These are phyloP conservation scores for Russula olivacea DNA, from an alignment of 768 basidiomycete genomes.

Conservation along the genomic window DNA sequence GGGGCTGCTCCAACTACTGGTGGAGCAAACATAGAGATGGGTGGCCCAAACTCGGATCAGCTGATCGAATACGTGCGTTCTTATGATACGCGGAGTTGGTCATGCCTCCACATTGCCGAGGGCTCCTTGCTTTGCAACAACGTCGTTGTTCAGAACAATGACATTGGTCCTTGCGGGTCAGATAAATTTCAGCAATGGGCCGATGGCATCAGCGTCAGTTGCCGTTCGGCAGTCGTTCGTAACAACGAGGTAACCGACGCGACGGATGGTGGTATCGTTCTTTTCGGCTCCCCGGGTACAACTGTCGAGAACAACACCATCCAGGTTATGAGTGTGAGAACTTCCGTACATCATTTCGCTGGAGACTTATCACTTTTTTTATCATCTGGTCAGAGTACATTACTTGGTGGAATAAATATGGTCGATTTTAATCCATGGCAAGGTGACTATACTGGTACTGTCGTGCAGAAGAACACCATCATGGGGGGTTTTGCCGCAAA, in stretches of 20 bases:
- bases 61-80: slow-evolving; percentile 72
- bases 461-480: slow-evolving; percentile 63
- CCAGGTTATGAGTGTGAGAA: slow-evolving; percentile 57
- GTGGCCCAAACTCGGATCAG: slow-evolving; percentile 68
- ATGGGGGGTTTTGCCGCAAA: slow-evolving; percentile 62
- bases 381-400: slow-evolving; percentile 45
- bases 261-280: slow-evolving; percentile 74
- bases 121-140: slow-evolving; percentile 61
- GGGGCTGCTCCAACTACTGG: slow-evolving; percentile 48
- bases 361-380: background rate
- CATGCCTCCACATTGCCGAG: slow-evolving; percentile 72
- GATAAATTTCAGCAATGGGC: slow-evolving; percentile 69
- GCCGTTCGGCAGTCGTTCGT: slow-evolving; percentile 52
- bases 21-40: slow-evolving; percentile 81
- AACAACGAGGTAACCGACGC: slow-evolving; percentile 67
- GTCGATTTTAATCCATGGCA: slow-evolving; percentile 63
- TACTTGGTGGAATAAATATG: slow-evolving; percentile 73
- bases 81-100: slow-evolving; percentile 74
- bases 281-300: slow-evolving; percentile 72
- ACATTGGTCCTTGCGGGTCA: slow-evolving; percentile 72
- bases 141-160: slow-evolving; percentile 68
- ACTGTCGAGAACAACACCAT: slow-evolving; percentile 73
- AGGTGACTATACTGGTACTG: slow-evolving; percentile 57
- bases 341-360: background rate
- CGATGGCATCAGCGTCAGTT: slow-evolving; percentile 73